These are phyloP conservation scores for Lantana camara DNA, from an alignment of 257 asterid species.

Conservation along the genomic window DNA sequence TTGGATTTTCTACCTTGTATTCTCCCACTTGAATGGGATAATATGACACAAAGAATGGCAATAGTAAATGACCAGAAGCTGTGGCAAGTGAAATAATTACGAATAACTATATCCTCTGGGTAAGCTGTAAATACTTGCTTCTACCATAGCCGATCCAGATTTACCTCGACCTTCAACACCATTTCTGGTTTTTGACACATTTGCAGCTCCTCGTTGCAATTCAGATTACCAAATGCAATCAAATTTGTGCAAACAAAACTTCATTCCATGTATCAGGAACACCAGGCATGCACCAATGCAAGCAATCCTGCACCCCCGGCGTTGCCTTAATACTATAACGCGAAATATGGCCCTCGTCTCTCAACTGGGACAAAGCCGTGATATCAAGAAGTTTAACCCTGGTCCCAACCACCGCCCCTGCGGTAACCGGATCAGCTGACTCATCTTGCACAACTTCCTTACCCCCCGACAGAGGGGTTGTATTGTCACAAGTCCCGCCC, in stretches of 20 bases:
- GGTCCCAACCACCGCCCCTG: conserved; percentile 73
- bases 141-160: too few species aligned
- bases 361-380: conserved; percentile 74
- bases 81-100: too few species aligned
- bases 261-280: conserved; percentile 96
- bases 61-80: too few species aligned
- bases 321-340: conserved; percentile 81
- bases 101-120: too few species aligned
- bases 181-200: too few species aligned
- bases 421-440: conserved; percentile 67
- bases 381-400: conserved; percentile 67
- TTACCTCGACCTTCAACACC: too few species aligned
- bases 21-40: conserved; percentile 13
- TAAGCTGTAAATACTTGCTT: too few species aligned
- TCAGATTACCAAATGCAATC: background rate
- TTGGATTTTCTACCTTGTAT: background rate
- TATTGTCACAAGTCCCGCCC: conserved; percentile 90
- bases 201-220: too few species aligned
- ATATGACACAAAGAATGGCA: background rate
- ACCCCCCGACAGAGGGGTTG: conserved; percentile 66
- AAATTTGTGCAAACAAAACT: conserved; percentile 69
- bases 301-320: conserved; percentile 86
- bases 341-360: conserved; percentile 94
- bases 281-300: conserved; percentile 98
- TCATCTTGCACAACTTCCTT: conserved; percentile 69